phyloP scores from a whole-genome alignment of 164 flowering plant species.

The Tetrastigma voinierianum region DNA sequence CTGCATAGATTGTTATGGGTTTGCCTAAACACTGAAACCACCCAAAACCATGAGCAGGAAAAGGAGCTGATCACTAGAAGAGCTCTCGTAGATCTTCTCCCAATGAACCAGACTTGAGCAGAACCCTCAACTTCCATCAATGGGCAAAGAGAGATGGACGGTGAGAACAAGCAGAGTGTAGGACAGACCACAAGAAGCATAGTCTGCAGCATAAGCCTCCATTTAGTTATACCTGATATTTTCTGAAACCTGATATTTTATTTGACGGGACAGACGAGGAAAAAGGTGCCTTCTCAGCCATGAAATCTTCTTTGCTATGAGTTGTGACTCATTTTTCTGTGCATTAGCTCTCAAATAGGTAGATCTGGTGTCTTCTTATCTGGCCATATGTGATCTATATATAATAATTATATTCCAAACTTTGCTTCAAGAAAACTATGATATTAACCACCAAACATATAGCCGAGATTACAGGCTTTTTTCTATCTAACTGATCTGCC shows the following conservation, averaged over 20 bases:
- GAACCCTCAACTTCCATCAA: conserved; percentile 8
- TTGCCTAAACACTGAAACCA: conserved; percentile 10
- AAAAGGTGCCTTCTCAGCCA: background rate
- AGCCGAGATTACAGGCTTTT: too few species aligned
- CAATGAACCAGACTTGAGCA: background rate
- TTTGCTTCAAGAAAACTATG: too few species aligned
- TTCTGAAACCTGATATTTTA: background rate
- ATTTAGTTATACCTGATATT: conserved; percentile 6
- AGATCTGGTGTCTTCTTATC: background rate
- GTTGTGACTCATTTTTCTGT: too few species aligned
- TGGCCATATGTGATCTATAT: too few species aligned
- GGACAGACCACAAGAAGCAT: conserved; percentile 3
- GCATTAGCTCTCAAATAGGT: background rate
- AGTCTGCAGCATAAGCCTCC: conserved; percentile 11
- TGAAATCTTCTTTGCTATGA: background rate
- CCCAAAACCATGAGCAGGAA: conserved; percentile 6
- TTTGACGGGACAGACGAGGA: too few species aligned
- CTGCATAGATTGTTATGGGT: conserved; percentile 1
- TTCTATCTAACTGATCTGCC: too few species aligned
- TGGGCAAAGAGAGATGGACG: conserved; percentile 8
- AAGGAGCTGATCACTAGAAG: conserved; percentile 6
- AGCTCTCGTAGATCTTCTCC: background rate
- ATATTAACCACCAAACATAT: too few species aligned
- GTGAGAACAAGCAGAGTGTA: conserved; percentile 2
- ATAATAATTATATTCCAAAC: too few species aligned